Evolutionary conservation across 2,329 filamentous ascomycete species (phyloP).

Genomic region (Helotiales sp.): DNA sequence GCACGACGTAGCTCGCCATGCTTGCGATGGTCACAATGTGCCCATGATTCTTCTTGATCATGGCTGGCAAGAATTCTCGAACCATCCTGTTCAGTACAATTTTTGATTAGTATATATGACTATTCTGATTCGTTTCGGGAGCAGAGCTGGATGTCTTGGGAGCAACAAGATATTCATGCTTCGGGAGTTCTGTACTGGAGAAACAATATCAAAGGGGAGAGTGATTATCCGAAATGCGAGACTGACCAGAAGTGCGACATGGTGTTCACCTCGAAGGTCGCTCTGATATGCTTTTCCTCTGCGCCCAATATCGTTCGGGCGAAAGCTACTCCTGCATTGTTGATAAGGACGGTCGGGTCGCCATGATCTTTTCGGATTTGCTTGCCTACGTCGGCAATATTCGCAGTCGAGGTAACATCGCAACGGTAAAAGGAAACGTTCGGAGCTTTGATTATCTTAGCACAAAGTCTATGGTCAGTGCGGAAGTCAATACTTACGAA

Average conservation of each 20-base stretch:
- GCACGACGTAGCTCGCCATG: slow-evolving; percentile 23
- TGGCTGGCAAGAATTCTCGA: slow-evolving; percentile 65
- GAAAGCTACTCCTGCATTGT: slow-evolving; percentile 65
- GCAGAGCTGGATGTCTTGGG: too few species aligned
- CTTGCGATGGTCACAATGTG: slow-evolving; percentile 61
- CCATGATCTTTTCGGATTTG: slow-evolving; percentile 57
- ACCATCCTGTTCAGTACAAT: too few species aligned
- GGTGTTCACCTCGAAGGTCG: slow-evolving; percentile 71
- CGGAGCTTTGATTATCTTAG: slow-evolving; percentile 38
- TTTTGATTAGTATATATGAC: too few species aligned
- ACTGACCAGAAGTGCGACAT: slow-evolving; percentile 68
- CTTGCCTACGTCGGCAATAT: slow-evolving; percentile 51
- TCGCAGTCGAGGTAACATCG: slow-evolving; percentile 61
- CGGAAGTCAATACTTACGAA: slow-evolving; percentile 11
- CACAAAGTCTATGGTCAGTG: background rate
- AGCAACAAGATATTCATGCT: too few species aligned
- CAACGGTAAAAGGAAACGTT: slow-evolving; percentile 65
- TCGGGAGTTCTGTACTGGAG: too few species aligned
- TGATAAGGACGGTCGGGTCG: slow-evolving; percentile 68
- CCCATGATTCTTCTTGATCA: slow-evolving; percentile 65
- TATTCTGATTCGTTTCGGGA: too few species aligned
- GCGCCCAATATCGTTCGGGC: slow-evolving; percentile 59
- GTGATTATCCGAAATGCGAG: too few species aligned
- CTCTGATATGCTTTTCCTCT: slow-evolving; percentile 55
- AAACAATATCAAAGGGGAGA: too few species aligned